phyloP scores from a whole-genome alignment of 805 yeast genomes.

The Wickerhamomyces rabaulensis region DNA sequence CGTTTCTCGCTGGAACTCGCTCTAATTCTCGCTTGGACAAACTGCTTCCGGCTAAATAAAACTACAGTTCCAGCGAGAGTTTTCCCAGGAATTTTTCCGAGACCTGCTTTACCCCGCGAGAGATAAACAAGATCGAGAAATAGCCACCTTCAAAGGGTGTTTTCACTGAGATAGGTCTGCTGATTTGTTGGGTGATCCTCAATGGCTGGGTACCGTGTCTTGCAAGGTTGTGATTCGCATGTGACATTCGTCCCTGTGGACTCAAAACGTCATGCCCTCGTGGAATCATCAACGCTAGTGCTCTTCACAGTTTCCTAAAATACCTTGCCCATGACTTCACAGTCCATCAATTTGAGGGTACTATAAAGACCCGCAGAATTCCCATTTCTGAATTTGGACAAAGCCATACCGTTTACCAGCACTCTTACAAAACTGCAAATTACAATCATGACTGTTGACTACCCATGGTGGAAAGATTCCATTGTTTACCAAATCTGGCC shows the following conservation, averaged over 20 bases:
- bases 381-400: not conserved
- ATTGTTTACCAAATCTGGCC: constrained; percentile 57
- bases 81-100: not conserved
- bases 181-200: not conserved
- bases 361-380: not conserved
- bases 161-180: not conserved
- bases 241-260: not conserved
- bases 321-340: too few species aligned
- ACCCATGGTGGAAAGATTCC: constrained; percentile 52
- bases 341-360: too few species aligned
- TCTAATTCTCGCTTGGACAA: not conserved
- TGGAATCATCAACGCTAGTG: not conserved
- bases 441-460: constrained; percentile 4
- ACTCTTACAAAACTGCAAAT: not conserved
- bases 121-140: too few species aligned
- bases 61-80: not conserved
- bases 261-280: not conserved
- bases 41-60: not conserved
- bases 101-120: not conserved
- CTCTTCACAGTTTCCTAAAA: not conserved
- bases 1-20: not conserved
- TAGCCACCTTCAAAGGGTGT: too few species aligned
- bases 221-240: not conserved
- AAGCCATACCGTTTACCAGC: not conserved
- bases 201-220: not conserved